Evolutionary conservation across 1,139 yeast genomes (phyloP).

Genomic region (Hemisphaericaspora lyxosophila): DNA sequence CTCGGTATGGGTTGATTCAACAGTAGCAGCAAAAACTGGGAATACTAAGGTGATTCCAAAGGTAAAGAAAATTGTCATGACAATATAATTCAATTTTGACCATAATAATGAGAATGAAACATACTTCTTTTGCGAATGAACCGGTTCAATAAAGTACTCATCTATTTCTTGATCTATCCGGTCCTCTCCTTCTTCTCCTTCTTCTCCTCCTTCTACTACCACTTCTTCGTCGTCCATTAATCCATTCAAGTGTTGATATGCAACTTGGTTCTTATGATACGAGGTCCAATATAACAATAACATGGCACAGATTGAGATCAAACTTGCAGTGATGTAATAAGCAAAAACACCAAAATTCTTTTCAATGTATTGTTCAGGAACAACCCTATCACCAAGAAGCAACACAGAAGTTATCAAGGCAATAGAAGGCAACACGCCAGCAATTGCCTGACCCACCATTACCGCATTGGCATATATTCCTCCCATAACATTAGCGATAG

Average conservation of each 20-base stretch:
- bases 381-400: slow-evolving; percentile 34
- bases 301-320: slow-evolving; percentile 55
- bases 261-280: slow-evolving; percentile 22
- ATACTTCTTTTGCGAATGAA: slow-evolving; percentile 21
- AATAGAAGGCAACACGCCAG: slow-evolving; percentile 86
- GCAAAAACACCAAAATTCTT: slow-evolving; percentile 54
- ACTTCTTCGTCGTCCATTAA: slow-evolving; percentile 11
- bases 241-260: slow-evolving; percentile 21
- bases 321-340: slow-evolving; percentile 70
- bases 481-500: slow-evolving; percentile 78
- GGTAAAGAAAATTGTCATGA: slow-evolving; percentile 67
- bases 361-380: slow-evolving; percentile 26
- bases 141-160: slow-evolving; percentile 12
- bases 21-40: slow-evolving; percentile 85
- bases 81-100: slow-evolving; percentile 61
- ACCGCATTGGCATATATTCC: slow-evolving; percentile 80
- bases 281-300: slow-evolving; percentile 34
- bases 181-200: slow-evolving; percentile 10
- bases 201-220: slow-evolving; percentile 7
- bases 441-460: slow-evolving; percentile 92
- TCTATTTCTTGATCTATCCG: background rate
- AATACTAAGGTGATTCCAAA: slow-evolving; percentile 78
- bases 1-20: slow-evolving; percentile 49
- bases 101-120: slow-evolving; percentile 55
- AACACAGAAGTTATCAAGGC: slow-evolving; percentile 65